These are phyloP conservation scores for Leccinellum rugosiceps DNA, from an alignment of 768 basidiomycete species.

Conservation along the genomic window DNA sequence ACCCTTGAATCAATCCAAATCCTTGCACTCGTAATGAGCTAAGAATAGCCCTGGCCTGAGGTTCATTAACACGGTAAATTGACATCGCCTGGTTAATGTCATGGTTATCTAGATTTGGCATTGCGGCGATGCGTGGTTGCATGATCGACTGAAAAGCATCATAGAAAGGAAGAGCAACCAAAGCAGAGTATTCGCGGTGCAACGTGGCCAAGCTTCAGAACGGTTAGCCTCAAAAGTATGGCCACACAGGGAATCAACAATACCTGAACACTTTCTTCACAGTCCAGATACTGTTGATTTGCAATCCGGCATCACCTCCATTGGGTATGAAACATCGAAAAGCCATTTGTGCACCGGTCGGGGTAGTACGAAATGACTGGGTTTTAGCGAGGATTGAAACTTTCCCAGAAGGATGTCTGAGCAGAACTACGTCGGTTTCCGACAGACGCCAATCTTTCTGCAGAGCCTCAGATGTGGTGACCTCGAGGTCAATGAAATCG, in stretches of 20 bases:
- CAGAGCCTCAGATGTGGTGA: slow-evolving; percentile 54
- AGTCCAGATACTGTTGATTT: slow-evolving; percentile 65
- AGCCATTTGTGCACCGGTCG: slow-evolving; percentile 50
- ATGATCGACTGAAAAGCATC: slow-evolving; percentile 73
- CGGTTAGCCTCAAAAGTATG: slow-evolving; percentile 3
- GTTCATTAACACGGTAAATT: slow-evolving; percentile 79
- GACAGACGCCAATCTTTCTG: slow-evolving; percentile 70
- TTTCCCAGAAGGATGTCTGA: slow-evolving; percentile 55
- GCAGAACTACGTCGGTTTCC: slow-evolving; percentile 84
- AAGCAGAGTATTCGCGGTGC: slow-evolving; percentile 87
- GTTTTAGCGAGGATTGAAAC: slow-evolving; percentile 72
- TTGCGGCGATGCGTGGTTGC: slow-evolving; percentile 54
- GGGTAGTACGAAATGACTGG: slow-evolving; percentile 41
- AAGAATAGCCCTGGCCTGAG: slow-evolving; percentile 88
- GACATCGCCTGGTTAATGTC: slow-evolving; percentile 66
- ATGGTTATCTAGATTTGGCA: slow-evolving; percentile 41
- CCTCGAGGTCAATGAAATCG: slow-evolving; percentile 79
- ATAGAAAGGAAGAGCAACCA: slow-evolving; percentile 79
- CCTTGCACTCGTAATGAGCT: slow-evolving; percentile 69
- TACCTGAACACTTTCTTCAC: slow-evolving; percentile 83
- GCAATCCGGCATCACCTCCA: slow-evolving; percentile 57
- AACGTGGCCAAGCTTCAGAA: slow-evolving; percentile 76
- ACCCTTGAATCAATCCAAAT: slow-evolving; percentile 96
- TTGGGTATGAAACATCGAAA: slow-evolving; percentile 51
- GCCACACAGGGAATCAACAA: neutral